phyloP scores from a whole-genome alignment of 495 filamentous ascomycete genomes.

The Cladorrhinum samala region DNA sequence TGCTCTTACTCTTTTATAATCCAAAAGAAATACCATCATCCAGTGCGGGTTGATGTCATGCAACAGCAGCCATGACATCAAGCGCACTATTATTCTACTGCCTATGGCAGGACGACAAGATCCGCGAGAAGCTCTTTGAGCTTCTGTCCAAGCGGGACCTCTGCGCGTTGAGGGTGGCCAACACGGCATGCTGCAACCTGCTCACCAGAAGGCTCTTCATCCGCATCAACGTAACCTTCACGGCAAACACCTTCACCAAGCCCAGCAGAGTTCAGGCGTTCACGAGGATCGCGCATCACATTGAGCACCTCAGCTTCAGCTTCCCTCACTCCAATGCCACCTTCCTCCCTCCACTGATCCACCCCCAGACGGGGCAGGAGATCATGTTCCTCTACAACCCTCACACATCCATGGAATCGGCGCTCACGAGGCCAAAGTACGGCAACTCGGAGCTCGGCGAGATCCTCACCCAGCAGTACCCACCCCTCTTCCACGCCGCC shows the following conservation, averaged over 20 bases:
- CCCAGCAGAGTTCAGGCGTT: constrained; percentile 61
- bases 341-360: constrained; percentile 69
- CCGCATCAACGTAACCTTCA: constrained; percentile 57
- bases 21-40: too few species aligned
- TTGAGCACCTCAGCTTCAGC: constrained; percentile 62
- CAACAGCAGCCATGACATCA: constrained; percentile 44
- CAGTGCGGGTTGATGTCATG: constrained; percentile 34
- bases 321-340: constrained; percentile 64
- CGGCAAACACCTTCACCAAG: constrained; percentile 62
- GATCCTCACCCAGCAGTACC: constrained; percentile 71
- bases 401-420: constrained; percentile 47
- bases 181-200: constrained; percentile 45
- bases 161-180: constrained; percentile 43
- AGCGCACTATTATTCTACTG: constrained; percentile 42
- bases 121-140: constrained; percentile 46
- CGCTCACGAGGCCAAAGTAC: constrained; percentile 54
- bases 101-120: constrained; percentile 48
- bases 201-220: constrained; percentile 49
- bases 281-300: constrained; percentile 63
- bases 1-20: too few species aligned
- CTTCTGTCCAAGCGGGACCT: constrained; percentile 45
- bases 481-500: constrained; percentile 77
- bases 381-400: constrained; percentile 69
- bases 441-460: constrained; percentile 56
- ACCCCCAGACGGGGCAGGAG: constrained; percentile 64